Evolutionary conservation across 2,329 filamentous ascomycete species (phyloP), one percentile per base, ranked within the genome.

Genomic region (Sporothrix mexicana): DNA sequence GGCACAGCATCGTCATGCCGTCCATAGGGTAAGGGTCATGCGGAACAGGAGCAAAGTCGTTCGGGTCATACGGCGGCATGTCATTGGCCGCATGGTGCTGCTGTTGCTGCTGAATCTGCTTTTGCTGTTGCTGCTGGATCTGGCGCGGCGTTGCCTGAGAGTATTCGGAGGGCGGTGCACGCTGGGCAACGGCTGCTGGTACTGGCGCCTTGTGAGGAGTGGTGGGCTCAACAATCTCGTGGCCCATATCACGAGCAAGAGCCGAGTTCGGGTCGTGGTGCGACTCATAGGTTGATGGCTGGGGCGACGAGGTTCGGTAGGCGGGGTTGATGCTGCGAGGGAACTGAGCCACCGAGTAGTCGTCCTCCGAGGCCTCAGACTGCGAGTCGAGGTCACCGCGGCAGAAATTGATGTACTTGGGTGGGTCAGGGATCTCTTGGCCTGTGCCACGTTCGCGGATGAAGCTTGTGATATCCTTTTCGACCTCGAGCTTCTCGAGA

Each of bases 341-440:
- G 78, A 98, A 99, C 79, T 99, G 95, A 3, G 97, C 97, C 13
- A 99, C 94, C 0, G 94, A 97, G 80, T 97, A 99, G 77, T 95
- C 94, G 75, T 97, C 95, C 25, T 97, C 94, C 0, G 93, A 95
- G 12, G 88, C 85, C 75, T 96, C 93, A 1, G 95, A 98, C 76
- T 90, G 90, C 51, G 89, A 90, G 77, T 99, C 96, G 62, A 91
- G 83, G 80, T 97, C 95, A 17, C 95, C 96, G 12, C 96, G 92
- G 80, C 94, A 97, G 81, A 98, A 99, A 84, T 99, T 98, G 88
- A 99, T 98, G 81, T 98, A 99, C 81, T 94, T 98, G 59, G 96
- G 96, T 30, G 96, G 90, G 80, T 98, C 96, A 1, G 96, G 97
- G 64, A 99, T 99, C 81, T 99, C 97, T 81, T 98, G 95, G 5